Percentiles rank a stretch among this genome's conserved stretches.
Evolutionary conservation across 805 yeast species (phyloP).

Genomic region (Komagataella mondaviorum): DNA sequence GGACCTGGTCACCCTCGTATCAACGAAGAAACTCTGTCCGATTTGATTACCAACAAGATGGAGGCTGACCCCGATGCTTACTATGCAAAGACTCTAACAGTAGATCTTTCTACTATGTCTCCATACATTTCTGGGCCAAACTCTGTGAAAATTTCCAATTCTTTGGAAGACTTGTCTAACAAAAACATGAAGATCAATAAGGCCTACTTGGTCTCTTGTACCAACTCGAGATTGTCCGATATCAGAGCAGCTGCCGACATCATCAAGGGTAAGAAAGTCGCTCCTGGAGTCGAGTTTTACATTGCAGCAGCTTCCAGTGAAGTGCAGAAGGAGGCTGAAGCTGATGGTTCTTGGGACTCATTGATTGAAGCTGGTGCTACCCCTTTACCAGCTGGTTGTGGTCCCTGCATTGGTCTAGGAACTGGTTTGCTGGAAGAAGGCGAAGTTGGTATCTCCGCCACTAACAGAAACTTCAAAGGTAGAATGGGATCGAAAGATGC

Average conservation of each 20-base stretch:
- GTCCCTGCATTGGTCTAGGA: conserved; percentile 98
- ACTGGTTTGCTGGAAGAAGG: conserved; percentile 89
- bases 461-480: conserved; percentile 97
- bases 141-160: conserved; percentile 82
- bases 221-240: conserved; percentile 88
- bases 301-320: conserved; percentile 94
- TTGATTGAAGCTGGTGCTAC: conserved; percentile 87
- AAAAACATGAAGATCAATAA: conserved; percentile 73
- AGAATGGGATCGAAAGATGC: conserved; percentile 99
- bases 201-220: conserved; percentile 96
- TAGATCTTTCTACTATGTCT: conserved; percentile 69
- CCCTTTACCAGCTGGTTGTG: conserved; percentile 97
- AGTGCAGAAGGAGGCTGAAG: conserved; percentile 88
- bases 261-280: conserved; percentile 69
- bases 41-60: conserved; percentile 27
- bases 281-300: conserved; percentile 86
- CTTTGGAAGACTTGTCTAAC: conserved; percentile 60
- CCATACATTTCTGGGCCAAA: conserved; percentile 96
- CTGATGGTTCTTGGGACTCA: conserved; percentile 83
- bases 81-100: conserved; percentile 77
- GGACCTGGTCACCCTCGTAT: conserved; percentile 67
- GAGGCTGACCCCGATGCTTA: conserved; percentile 64
- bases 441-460: conserved; percentile 96
- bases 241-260: conserved; percentile 90
- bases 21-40: conserved; percentile 43